Percentiles rank a stretch among this genome's conserved stretches.
Evolutionary conservation across 2,329 filamentous ascomycete genomes (phyloP).

Genomic region (Xylaria sp.): DNA sequence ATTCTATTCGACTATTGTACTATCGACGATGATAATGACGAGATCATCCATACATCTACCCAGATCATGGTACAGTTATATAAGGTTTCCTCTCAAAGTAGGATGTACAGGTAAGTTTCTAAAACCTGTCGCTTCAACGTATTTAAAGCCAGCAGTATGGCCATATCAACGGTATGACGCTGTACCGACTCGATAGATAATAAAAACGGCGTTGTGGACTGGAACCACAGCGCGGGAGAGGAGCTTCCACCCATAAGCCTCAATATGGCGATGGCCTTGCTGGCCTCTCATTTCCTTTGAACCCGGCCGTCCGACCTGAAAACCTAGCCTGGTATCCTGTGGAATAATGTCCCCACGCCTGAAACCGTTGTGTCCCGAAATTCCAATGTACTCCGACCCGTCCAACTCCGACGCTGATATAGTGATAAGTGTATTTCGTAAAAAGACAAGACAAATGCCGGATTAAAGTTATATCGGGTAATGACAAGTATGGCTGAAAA

Average conservation of each 20-base stretch:
- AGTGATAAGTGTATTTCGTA: slow-evolving; percentile 44
- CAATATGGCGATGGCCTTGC: slow-evolving; percentile 25
- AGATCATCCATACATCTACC: slow-evolving; percentile 31
- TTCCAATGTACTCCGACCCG: slow-evolving; percentile 39
- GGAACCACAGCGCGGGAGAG: slow-evolving; percentile 13
- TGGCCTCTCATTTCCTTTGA: slow-evolving; percentile 27
- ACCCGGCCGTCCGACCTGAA: slow-evolving; percentile 25
- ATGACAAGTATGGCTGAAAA: slow-evolving; percentile 25
- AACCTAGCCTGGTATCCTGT: slow-evolving; percentile 35
- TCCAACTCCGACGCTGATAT: slow-evolving; percentile 50
- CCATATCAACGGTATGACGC: slow-evolving; percentile 16
- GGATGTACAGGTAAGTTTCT: slow-evolving; percentile 6
- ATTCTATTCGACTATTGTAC: slow-evolving; percentile 23
- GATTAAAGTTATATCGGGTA: slow-evolving; percentile 36
- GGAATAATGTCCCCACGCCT: slow-evolving; percentile 29
- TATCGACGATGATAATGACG: slow-evolving; percentile 7
- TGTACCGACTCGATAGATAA: slow-evolving; percentile 16
- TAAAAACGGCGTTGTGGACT: slow-evolving; percentile 20
- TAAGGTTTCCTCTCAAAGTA: slow-evolving; percentile 19
- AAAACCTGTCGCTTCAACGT: slow-evolving; percentile 8
- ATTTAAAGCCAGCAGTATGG: slow-evolving; percentile 13
- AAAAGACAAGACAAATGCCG: slow-evolving; percentile 40
- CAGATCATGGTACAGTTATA: slow-evolving; percentile 36
- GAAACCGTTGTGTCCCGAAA: slow-evolving; percentile 31
- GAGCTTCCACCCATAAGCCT: slow-evolving; percentile 18